Conservation (phyloP, 108 stramenopile genomes). For the Pseudonitzschia delicatissima region DNA sequence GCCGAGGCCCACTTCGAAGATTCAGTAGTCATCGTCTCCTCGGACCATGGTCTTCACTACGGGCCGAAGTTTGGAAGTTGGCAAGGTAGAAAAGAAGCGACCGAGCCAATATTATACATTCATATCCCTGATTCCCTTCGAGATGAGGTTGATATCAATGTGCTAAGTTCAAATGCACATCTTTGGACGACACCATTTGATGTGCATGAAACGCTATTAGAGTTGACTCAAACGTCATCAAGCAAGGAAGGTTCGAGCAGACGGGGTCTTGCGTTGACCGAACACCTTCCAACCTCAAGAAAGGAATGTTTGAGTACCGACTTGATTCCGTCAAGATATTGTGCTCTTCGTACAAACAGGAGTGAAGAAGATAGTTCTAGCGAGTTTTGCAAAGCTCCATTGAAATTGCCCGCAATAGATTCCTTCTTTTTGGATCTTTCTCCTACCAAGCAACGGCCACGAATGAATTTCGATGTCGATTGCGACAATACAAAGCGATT, state of each 20-base stretch:
- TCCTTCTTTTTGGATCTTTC: slow-evolving; percentile 1
- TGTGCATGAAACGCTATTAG: slow-evolving; percentile 34
- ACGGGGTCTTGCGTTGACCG: neutral
- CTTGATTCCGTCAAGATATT: neutral
- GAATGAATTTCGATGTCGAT: neutral
- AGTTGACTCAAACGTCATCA: neutral
- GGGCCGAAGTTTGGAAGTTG: slow-evolving; percentile 37
- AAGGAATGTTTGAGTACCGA: neutral
- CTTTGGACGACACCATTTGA: slow-evolving; percentile 47
- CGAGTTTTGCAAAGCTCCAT: neutral
- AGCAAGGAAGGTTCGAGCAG: neutral
- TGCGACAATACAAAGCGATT: neutral
- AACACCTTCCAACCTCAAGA: neutral
- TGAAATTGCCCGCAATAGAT: neutral
- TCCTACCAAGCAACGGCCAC: neutral
- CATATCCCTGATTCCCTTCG: slow-evolving; percentile 19
- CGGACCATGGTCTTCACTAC: slow-evolving; percentile 63
- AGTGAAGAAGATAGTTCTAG: neutral
- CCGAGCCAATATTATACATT: slow-evolving; percentile 38
- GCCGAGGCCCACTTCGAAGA: slow-evolving; percentile 12
- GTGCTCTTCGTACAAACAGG: neutral
- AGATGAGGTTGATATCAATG: neutral
- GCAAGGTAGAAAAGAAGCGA: slow-evolving; percentile 36
- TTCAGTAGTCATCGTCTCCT: slow-evolving; percentile 39
- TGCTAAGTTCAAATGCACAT: slow-evolving; percentile 19